phyloP scores from a whole-genome alignment of 225 moss, liverwort and hornwort species.

The Thuidium tamariscinum region DNA sequence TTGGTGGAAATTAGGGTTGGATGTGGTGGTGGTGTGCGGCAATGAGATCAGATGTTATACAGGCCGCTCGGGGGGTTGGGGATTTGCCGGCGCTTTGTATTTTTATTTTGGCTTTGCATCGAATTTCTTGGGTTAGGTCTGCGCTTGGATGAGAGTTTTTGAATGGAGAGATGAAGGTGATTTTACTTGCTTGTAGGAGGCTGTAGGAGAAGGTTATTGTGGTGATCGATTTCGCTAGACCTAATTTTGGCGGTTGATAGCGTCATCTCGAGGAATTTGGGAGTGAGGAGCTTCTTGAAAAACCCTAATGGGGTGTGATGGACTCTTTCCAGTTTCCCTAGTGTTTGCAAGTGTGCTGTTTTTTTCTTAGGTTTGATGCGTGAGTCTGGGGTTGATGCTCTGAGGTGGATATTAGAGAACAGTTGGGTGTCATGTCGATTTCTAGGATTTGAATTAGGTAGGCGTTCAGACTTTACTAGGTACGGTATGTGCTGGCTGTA shows the following conservation, averaged over 20 bases:
- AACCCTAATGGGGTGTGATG: background rate
- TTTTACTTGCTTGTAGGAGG: background rate
- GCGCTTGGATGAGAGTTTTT: background rate
- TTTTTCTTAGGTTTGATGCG: background rate
- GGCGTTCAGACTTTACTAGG: background rate
- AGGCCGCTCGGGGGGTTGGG: background rate
- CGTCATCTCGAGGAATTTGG: background rate
- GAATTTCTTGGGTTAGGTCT: background rate
- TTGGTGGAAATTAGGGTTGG: background rate
- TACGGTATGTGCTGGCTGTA: background rate
- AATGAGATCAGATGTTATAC: background rate
- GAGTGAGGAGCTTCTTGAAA: background rate
- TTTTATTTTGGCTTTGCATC: background rate
- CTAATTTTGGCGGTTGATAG: conserved; percentile 5
- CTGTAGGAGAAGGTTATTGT: background rate
- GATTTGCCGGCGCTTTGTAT: background rate
- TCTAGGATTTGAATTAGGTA: background rate
- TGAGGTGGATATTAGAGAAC: background rate
- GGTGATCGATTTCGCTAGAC: background rate
- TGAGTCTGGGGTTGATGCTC: background rate
- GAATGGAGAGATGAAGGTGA: background rate
- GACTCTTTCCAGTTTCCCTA: background rate
- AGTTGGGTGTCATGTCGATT: background rate
- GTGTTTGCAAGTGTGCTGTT: background rate
- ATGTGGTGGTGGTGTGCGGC: background rate